Evolutionary conservation across 306 rosid genomes (phyloP).

Genomic region (Pyrus bretschneideri): DNA sequence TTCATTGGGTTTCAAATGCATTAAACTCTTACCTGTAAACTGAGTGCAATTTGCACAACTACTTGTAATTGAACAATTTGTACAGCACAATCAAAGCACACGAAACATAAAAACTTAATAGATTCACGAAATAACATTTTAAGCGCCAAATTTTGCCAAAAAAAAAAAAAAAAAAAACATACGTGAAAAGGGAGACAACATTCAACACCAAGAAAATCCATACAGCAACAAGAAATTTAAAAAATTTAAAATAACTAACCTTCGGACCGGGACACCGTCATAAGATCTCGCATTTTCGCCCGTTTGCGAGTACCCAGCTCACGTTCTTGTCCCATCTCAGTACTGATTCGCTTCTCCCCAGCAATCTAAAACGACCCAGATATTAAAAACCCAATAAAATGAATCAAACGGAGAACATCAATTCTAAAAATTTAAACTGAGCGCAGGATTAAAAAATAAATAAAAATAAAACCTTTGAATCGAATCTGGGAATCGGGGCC

Average conservation of each 20-base stretch:
- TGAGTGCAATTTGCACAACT: neutral
- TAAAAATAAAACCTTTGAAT: conserved; percentile 40
- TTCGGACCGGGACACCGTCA: conserved; percentile 39
- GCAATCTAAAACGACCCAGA: conserved; percentile 23
- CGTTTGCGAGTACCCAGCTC: conserved; percentile 40
- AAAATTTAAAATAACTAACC: conserved; percentile 28
- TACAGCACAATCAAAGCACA: neutral
- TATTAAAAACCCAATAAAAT: neutral
- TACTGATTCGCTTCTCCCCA: conserved; percentile 46
- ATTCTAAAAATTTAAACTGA: neutral
- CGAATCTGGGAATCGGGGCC: conserved; percentile 23
- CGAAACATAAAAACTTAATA: neutral
- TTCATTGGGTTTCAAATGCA: neutral
- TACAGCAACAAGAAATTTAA: neutral
- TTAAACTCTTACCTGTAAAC: neutral
- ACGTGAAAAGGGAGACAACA: neutral
- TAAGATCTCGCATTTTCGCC: conserved; percentile 66
- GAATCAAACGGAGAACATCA: neutral
- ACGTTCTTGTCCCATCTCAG: conserved; percentile 26
- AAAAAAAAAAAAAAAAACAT: neutral
- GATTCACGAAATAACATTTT: neutral
- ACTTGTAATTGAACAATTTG: neutral
- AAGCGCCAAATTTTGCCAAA: neutral
- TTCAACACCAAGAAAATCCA: neutral
- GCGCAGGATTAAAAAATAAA: neutral